phyloP scores from a whole-genome alignment of 192 early-diverging fungal species.

The Entomortierella lignicola region DNA sequence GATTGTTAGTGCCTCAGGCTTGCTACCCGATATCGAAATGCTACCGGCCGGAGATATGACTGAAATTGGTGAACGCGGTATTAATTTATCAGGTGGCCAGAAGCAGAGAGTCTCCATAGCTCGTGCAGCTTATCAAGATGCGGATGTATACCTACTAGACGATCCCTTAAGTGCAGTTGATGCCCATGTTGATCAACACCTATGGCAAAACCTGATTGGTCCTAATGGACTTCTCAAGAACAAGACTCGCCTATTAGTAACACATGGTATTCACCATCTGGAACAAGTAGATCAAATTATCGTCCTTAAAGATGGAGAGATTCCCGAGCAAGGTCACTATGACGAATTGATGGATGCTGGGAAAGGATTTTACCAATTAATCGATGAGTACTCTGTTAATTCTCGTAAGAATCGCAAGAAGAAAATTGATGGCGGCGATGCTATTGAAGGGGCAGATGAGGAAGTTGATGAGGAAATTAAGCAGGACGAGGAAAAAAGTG shows the following conservation, averaged over 20 bases:
- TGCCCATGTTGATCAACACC: slow-evolving; percentile 69
- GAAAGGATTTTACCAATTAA: slow-evolving; percentile 68
- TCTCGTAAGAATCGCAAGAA: slow-evolving; percentile 13
- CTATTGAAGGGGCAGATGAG: slow-evolving; percentile 24
- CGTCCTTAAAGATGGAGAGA: slow-evolving; percentile 71
- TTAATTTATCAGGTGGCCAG: slow-evolving; percentile 93
- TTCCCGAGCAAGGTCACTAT: slow-evolving; percentile 72
- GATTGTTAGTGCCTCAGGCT: slow-evolving; percentile 81
- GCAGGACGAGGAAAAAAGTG: slow-evolving; percentile 8
- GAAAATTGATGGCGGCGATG: slow-evolving; percentile 2
- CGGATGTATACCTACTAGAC: slow-evolving; percentile 80
- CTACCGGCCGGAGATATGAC: slow-evolving; percentile 89
- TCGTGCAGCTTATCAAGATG: slow-evolving; percentile 86
- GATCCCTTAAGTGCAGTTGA: slow-evolving; percentile 92
- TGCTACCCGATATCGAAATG: slow-evolving; percentile 85
- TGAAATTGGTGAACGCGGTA: slow-evolving; percentile 92
- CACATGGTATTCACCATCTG: slow-evolving; percentile 81
- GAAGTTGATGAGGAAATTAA: slow-evolving; percentile 11
- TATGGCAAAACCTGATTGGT: slow-evolving; percentile 81
- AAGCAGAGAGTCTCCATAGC: slow-evolving; percentile 73
- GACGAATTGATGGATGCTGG: slow-evolving; percentile 65
- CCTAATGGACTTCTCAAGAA: slow-evolving; percentile 68
- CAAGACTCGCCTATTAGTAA: slow-evolving; percentile 87
- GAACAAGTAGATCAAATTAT: slow-evolving; percentile 78
- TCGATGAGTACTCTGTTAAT: slow-evolving; percentile 64